Evolutionary conservation across 2,329 filamentous ascomycete genomes (phyloP).

Genomic region (Colletotrichum incanum): DNA sequence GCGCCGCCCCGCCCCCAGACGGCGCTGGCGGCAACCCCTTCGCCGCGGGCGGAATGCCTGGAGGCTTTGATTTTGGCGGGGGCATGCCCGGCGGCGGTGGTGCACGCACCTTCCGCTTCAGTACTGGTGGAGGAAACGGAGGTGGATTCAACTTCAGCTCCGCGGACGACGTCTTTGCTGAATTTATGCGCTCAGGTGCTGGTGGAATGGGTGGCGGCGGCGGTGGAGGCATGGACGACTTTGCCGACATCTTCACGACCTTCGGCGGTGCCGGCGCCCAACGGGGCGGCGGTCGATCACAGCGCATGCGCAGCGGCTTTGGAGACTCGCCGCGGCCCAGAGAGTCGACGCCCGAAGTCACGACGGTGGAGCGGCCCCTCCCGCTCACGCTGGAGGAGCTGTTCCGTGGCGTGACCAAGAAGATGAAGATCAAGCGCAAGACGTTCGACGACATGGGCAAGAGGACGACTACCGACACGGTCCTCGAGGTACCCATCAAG

Average conservation of each 20-base stretch:
- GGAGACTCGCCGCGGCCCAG: constrained; percentile 50
- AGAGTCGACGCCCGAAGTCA: constrained; percentile 84
- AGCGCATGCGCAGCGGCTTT: constrained; percentile 60
- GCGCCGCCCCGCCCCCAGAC: constrained; percentile 76
- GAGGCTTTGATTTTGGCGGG: constrained; percentile 69
- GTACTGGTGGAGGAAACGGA: constrained; percentile 64
- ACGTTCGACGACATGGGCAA: constrained; percentile 90
- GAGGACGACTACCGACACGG: constrained; percentile 88
- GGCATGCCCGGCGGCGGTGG: constrained; percentile 56
- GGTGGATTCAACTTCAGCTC: constrained; percentile 86
- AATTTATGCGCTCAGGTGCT: constrained; percentile 79
- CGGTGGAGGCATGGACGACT: constrained; percentile 60
- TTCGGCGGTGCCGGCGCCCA: constrained; percentile 59
- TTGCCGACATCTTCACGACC: constrained; percentile 70
- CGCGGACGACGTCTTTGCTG: constrained; percentile 86
- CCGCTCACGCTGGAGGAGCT: constrained; percentile 90
- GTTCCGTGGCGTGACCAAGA: constrained; percentile 90
- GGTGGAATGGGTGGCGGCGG: constrained; percentile 61
- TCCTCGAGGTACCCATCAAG: constrained; percentile 96
- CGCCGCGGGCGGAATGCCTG: constrained; percentile 70
- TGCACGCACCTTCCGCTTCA: constrained; percentile 76
- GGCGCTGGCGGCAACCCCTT: constrained; percentile 73
- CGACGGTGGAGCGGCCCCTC: constrained; percentile 89
- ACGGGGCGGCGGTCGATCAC: constrained; percentile 58
- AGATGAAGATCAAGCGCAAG: constrained; percentile 98